Percentiles rank a stretch among this genome's conserved stretches.
Evolutionary conservation across 345 rosid species (phyloP).

Genomic region (Hirschfeldia incana): DNA sequence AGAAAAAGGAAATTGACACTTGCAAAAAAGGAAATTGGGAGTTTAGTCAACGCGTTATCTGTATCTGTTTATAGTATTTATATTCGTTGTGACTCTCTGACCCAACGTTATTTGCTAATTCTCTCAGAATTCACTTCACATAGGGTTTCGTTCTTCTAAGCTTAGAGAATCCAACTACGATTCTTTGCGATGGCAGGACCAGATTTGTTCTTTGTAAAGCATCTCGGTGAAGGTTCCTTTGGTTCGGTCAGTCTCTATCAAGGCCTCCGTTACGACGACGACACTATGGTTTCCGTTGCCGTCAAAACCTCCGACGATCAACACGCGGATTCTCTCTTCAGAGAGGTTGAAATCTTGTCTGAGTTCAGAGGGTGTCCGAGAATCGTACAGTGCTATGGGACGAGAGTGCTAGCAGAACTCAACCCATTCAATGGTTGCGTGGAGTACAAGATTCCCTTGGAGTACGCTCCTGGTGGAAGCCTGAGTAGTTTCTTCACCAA

Average conservation of each 20-base stretch:
- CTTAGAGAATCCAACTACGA: neutral
- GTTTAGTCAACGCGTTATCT: neutral
- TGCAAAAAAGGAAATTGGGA: neutral
- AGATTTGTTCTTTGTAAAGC: neutral
- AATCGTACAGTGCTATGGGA: neutral
- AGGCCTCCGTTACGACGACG: neutral
- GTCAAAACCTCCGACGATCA: neutral
- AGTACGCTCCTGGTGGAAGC: too few relatives aligned
- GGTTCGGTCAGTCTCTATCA: neutral
- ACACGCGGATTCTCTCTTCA: neutral
- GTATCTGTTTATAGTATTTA: too few relatives aligned
- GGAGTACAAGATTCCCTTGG: too few relatives aligned
- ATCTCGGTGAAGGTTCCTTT: neutral
- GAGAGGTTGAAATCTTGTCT: too few relatives aligned
- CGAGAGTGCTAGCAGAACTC: too few relatives aligned
- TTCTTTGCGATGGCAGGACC: neutral
- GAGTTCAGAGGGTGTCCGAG: neutral
- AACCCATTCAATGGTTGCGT: too few relatives aligned
- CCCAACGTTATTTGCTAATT: neutral
- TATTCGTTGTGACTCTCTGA: neutral
- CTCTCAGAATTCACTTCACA: neutral
- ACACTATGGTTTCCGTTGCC: neutral
- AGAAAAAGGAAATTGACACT: too few relatives aligned
- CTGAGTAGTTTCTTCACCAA: too few relatives aligned
- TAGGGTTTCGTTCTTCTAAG: neutral